These are phyloP conservation scores for Trametes punicea DNA, from an alignment of 768 basidiomycete species.

Conservation along the genomic window DNA sequence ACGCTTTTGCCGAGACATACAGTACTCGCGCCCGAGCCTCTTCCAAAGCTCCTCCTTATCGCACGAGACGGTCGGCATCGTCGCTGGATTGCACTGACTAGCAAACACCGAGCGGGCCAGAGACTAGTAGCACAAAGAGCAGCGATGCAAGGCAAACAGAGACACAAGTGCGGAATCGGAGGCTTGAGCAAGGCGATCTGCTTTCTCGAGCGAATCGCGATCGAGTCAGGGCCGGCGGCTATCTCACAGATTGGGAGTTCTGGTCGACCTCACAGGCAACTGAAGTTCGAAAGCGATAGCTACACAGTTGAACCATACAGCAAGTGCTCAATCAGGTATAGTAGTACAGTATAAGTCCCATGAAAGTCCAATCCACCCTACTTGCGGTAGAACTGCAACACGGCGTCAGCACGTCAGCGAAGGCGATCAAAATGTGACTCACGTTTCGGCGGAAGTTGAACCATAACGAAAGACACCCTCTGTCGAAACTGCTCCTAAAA, in stretches of 20 bases:
- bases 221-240: constrained; percentile 13
- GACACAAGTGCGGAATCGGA: neutral
- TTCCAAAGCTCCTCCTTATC: constrained; percentile 95
- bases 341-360: neutral
- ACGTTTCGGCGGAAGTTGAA: constrained; percentile 95
- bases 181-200: constrained; percentile 1
- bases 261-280: neutral
- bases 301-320: neutral
- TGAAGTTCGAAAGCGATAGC: neutral
- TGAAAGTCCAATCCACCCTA: constrained; percentile 25
- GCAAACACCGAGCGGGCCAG: neutral
- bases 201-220: constrained; percentile 13
- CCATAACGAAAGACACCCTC: constrained; percentile 93
- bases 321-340: neutral
- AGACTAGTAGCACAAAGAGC: neutral
- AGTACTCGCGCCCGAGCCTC: constrained; percentile 77
- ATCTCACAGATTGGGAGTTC: neutral
- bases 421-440: constrained; percentile 33
- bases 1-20: constrained; percentile 32
- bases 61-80: constrained; percentile 93
- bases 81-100: neutral
- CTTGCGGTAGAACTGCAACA: constrained; percentile 77
- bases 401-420: constrained; percentile 12
- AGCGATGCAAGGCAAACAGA: neutral
- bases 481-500: constrained; percentile 95